These are phyloP conservation scores for Jasminum sambac DNA, from an alignment of 257 asterid genomes.

Conservation along the genomic window DNA sequence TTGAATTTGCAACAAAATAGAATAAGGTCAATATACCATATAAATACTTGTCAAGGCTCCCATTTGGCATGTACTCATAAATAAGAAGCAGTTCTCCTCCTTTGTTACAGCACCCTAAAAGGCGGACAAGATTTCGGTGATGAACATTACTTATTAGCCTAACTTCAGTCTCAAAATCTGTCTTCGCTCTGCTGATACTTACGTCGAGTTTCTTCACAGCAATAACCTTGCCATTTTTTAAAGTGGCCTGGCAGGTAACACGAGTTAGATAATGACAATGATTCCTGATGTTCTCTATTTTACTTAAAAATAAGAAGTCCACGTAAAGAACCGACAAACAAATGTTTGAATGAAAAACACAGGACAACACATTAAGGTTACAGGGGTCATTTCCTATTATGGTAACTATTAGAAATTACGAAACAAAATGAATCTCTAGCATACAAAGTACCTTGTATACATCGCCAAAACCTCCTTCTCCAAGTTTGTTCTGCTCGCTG, in stretches of 20 bases:
- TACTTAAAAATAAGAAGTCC: background rate
- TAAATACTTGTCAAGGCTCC: slow-evolving; percentile 72
- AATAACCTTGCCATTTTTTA: slow-evolving; percentile 61
- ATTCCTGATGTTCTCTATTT: background rate
- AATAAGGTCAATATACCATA: slow-evolving; percentile 44
- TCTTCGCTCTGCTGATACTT: slow-evolving; percentile 51
- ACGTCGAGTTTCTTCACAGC: slow-evolving; percentile 73
- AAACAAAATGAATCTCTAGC: background rate
- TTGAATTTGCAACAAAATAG: background rate
- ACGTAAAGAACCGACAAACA: background rate
- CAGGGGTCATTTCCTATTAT: background rate
- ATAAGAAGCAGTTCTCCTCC: slow-evolving; percentile 68
- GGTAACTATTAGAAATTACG: background rate
- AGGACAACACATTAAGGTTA: background rate
- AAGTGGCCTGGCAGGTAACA: slow-evolving; percentile 50
- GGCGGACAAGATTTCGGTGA: slow-evolving; percentile 84
- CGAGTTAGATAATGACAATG: background rate
- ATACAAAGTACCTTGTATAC: slow-evolving; percentile 62
- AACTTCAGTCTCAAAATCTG: slow-evolving; percentile 77
- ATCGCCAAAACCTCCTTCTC: slow-evolving; percentile 85
- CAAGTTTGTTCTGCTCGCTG: slow-evolving; percentile 66
- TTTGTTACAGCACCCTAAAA: slow-evolving; percentile 69
- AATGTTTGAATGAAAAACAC: background rate
- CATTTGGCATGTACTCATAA: slow-evolving; percentile 76
- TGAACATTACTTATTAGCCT: slow-evolving; percentile 84